Percentiles rank a stretch among this genome's conserved stretches.
phyloP scores from a whole-genome alignment of 179 eudicot genomes.

The Beta lomatogona region DNA sequence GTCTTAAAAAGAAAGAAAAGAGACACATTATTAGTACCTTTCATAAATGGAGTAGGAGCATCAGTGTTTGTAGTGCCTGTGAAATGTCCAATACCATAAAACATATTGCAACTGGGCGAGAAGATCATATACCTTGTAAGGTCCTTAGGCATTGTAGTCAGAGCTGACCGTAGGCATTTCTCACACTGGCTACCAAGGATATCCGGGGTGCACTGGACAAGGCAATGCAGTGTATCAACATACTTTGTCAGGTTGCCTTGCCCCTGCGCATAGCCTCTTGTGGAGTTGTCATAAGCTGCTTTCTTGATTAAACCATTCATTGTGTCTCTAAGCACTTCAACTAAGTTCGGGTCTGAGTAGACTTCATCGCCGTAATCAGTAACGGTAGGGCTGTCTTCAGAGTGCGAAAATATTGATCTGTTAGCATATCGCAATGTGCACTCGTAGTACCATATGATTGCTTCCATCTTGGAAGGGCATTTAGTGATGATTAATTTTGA shows the following conservation, averaged over 20 bases:
- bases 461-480: not conserved
- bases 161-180: not conserved
- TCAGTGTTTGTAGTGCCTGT: no score
- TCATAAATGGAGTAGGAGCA: no score
- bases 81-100: no score
- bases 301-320: not conserved
- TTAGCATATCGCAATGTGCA: not conserved
- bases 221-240: not conserved
- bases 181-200: not conserved
- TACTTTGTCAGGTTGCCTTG: not conserved
- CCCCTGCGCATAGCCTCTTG: not conserved
- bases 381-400: not conserved
- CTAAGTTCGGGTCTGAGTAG: not conserved
- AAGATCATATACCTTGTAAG: no score
- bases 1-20: no score
- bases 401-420: not conserved
- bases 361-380: not conserved
- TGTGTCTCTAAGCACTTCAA: not conserved
- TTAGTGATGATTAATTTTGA: not conserved
- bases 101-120: no score
- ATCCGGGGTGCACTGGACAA: not conserved
- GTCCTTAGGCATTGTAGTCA: no score
- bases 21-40: no score
- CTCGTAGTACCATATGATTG: not conserved
- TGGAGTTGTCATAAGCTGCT: not conserved